Evolutionary conservation across 2,329 filamentous ascomycete species (phyloP).

Genomic region (Aspergillus sp.): DNA sequence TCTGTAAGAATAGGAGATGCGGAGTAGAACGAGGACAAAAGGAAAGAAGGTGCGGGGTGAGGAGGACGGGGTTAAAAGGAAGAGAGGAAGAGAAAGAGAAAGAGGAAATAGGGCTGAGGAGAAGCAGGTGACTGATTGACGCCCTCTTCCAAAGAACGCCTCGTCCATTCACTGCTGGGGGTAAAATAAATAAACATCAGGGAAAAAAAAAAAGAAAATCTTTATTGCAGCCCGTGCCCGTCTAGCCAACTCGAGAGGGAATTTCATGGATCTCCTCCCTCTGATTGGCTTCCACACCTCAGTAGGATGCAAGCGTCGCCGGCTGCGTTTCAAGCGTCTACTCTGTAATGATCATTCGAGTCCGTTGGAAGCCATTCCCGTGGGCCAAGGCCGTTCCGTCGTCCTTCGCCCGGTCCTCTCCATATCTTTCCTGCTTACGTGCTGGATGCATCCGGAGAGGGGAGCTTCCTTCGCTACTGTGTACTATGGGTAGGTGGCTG

Average conservation of each 20-base stretch:
- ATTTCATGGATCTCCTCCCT: not conserved
- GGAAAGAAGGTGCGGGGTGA: constrained; percentile 6
- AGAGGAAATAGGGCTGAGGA: constrained; percentile 7
- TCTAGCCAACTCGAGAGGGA: not conserved
- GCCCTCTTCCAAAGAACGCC: no score
- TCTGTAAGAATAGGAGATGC: not conserved
- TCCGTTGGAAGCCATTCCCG: not conserved
- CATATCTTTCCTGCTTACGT: no score
- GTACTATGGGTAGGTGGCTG: no score
- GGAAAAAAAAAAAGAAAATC: not conserved
- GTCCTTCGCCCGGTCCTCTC: not conserved
- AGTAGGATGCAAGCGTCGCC: not conserved
- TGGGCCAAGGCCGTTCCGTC: not conserved
- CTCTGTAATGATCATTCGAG: not conserved
- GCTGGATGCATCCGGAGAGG: no score
- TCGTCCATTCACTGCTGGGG: not conserved
- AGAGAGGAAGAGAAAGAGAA: constrained; percentile 1
- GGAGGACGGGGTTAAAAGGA: constrained; percentile 3
- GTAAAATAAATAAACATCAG: not conserved
- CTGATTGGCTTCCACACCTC: not conserved
- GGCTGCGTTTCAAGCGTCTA: not conserved
- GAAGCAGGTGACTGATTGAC: constrained; percentile 5
- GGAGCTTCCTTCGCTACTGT: no score
- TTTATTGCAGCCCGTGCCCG: not conserved
- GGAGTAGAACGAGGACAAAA: not conserved